Conservation (phyloP, 1,139 yeast genomes). For the Spathaspora sp. region DNA sequence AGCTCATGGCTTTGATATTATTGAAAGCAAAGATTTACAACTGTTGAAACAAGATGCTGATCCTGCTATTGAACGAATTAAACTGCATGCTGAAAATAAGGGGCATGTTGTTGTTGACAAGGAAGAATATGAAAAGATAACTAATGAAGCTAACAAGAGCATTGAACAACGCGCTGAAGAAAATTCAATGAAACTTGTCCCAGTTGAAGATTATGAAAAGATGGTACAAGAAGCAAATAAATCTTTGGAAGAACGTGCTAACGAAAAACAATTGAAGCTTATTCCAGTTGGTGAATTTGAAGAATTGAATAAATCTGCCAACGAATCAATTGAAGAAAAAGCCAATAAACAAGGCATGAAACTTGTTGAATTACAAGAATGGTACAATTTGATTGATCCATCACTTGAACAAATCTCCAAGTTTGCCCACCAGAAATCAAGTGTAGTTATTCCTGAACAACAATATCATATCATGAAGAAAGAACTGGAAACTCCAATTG, state of each 20-base stretch:
- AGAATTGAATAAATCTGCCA: constrained; percentile 15
- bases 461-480: constrained; percentile 8
- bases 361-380: constrained; percentile 10
- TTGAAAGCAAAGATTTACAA: constrained; percentile 5
- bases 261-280: constrained; percentile 9
- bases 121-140: constrained; percentile 20
- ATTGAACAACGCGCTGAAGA: constrained; percentile 16
- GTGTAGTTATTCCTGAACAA: constrained; percentile 12
- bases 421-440: constrained; percentile 11
- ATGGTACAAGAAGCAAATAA: constrained; percentile 12
- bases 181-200: constrained; percentile 8
- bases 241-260: constrained; percentile 14
- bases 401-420: constrained; percentile 14
- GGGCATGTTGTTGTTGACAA: constrained; percentile 12
- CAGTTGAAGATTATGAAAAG: constrained; percentile 15
- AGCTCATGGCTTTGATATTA: constrained; percentile 2
- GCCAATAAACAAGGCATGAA: constrained; percentile 11
- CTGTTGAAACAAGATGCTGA: constrained; percentile 5
- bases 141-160: constrained; percentile 7
- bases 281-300: constrained; percentile 9
- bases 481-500: constrained; percentile 18
- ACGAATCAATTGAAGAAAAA: constrained; percentile 13
- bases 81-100: constrained; percentile 14
- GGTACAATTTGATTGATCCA: constrained; percentile 13
- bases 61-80: constrained; percentile 19